Conservation (phyloP, 2,329 filamentous ascomycete species). For the Colletotrichum truncatum region DNA sequence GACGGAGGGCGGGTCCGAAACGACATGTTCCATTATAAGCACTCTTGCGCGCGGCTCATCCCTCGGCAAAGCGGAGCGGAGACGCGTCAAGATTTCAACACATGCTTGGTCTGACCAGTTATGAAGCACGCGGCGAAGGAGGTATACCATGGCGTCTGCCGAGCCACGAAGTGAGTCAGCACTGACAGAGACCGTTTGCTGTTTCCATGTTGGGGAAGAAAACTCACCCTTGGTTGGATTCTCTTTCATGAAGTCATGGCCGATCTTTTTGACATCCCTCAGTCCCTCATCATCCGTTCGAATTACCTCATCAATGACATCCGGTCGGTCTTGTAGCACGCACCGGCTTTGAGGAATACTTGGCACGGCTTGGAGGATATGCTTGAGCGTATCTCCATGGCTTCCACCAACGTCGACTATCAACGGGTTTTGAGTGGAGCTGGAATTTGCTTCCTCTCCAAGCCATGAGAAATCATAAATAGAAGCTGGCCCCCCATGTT, state of each 20-base stretch:
- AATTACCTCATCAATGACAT: conserved; percentile 38
- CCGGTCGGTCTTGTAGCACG: conserved; percentile 39
- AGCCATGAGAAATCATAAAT: conserved; percentile 43
- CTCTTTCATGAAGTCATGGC: conserved; percentile 38
- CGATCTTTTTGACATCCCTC: conserved; percentile 31
- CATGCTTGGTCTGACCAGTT: conserved; percentile 42
- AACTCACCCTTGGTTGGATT: neutral
- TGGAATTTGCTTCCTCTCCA: conserved; percentile 3
- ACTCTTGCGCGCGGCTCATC: conserved; percentile 11
- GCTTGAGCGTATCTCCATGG: conserved; percentile 35
- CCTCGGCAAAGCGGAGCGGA: conserved; percentile 36
- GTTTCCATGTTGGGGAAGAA: no score
- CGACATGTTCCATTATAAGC: conserved; percentile 6
- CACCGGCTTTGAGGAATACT: conserved; percentile 37
- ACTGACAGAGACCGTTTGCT: no score
- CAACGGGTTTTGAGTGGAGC: conserved; percentile 6
- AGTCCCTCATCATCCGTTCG: conserved; percentile 25
- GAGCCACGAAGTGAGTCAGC: no score
- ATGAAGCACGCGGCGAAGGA: conserved; percentile 45
- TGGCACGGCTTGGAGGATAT: conserved; percentile 34
- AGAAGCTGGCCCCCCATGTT: neutral
- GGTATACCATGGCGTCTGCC: conserved; percentile 44
- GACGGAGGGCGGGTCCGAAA: neutral
- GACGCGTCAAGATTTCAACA: conserved; percentile 39
- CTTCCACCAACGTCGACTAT: conserved; percentile 44